Base-by-base conservation (phyloP, 352 stramenopile genomes). In the Pythium sukuiense region DNA sequence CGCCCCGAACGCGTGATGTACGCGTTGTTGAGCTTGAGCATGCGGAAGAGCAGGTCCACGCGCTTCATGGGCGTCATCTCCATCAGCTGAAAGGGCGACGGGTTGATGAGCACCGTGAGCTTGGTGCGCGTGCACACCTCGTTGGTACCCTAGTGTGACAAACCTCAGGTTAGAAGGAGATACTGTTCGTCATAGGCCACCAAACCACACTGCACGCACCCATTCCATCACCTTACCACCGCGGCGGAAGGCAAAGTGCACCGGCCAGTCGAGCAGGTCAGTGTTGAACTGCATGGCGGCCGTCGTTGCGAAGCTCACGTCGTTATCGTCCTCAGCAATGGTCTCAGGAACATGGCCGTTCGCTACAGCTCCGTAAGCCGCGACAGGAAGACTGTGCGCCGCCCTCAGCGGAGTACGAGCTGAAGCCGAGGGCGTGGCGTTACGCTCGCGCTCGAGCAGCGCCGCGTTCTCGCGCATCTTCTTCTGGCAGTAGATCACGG, bases 21-120 rank as follows among this genome's bases (percentile, higher is more conserved):
- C 30, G 87, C 84, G 67, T 95, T 90, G 70, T 93, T 94, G 58
- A 96, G 80, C 67, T 93, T 95, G 49, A 96, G 83, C 84, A 95
- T 95, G 43, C 88, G 83, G 71, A 96, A 95, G 27, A 96, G 71
- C 67, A 90, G 65, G 61, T 96, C 87, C 29, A 96, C 86, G 24
- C 82, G 82, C 50, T 81, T 83, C 83, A 94, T 92, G 7, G 83
- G 75, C 48, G 84, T 94, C 84, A 91, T 92, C 69, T 89, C 82
- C 79, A 94, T 90, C 14, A 94, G 45, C 59, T 92, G 83, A 66
- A 94, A 91, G 20, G 86, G 86, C 58, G 83, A 89, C 61, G 86
- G 82, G 49, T 94, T 76, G 53, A 94, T 77, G 26, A 90, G 65
- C 57, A 94, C 86, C 33, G 83, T 92, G 39, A 92, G 59, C 35